phyloP scores from a whole-genome alignment of 768 basidiomycete species.

The Tylopilus subfusipes region DNA sequence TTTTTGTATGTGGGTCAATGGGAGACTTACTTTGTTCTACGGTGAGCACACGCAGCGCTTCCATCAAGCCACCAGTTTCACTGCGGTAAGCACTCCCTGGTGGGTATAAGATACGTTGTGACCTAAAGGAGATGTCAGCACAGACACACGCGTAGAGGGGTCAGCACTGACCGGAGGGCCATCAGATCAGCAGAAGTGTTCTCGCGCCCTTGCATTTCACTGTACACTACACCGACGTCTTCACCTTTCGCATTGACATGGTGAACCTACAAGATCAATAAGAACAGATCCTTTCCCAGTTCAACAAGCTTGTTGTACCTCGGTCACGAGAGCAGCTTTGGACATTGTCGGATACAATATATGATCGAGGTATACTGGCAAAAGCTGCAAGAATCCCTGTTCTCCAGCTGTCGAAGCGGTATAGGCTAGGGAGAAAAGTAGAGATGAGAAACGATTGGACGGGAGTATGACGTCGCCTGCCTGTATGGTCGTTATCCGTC shows the following conservation, averaged over 20 bases:
- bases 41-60: constrained; percentile 77
- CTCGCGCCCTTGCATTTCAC: constrained; percentile 95
- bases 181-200: constrained; percentile 91
- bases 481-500: constrained; percentile 92
- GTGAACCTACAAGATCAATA: constrained; percentile 66
- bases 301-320: constrained; percentile 36
- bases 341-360: constrained; percentile 95
- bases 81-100: constrained; percentile 85
- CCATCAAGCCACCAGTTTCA: constrained; percentile 96
- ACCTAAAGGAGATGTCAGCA: constrained; percentile 38
- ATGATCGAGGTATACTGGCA: constrained; percentile 93
- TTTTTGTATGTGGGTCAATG: constrained; percentile 1
- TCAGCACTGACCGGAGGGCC: constrained; percentile 63
- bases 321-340: constrained; percentile 72
- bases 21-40: constrained; percentile 75
- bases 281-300: constrained; percentile 1
- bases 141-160: not conserved
- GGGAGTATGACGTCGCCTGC: not conserved
- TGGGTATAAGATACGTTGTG: constrained; percentile 80
- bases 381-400: constrained; percentile 82
- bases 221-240: constrained; percentile 94
- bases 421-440: constrained; percentile 50
- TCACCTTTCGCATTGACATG: constrained; percentile 89
- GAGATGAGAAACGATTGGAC: not conserved
- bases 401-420: constrained; percentile 94